Percentiles rank a stretch among this genome's conserved stretches.
Evolutionary conservation across 2,329 filamentous ascomycete species (phyloP).

Genomic region (Ascosphaera apis): DNA sequence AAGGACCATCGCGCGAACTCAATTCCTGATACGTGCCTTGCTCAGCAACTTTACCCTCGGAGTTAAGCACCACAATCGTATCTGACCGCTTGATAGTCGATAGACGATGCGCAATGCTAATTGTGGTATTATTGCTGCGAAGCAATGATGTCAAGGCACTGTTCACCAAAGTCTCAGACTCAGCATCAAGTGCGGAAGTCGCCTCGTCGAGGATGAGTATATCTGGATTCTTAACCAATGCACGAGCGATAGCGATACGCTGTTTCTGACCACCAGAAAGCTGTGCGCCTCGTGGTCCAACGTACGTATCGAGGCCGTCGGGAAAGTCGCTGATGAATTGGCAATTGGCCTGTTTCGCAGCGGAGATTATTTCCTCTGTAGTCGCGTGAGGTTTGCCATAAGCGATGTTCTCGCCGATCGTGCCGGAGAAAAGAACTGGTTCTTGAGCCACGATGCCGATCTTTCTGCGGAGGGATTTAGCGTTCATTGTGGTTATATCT

Average conservation of each 20-base stretch:
- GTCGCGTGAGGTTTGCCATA: constrained; percentile 69
- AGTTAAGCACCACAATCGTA: constrained; percentile 73
- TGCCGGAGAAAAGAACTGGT: constrained; percentile 68
- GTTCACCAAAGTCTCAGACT: constrained; percentile 92
- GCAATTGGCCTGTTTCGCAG: constrained; percentile 82
- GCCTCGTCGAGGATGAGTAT: constrained; percentile 94
- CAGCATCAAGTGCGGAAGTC: constrained; percentile 83
- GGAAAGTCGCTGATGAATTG: constrained; percentile 93
- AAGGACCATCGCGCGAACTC: constrained; percentile 55
- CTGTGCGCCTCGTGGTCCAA: constrained; percentile 78
- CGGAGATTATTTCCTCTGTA: constrained; percentile 58
- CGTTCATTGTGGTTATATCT: constrained; percentile 70
- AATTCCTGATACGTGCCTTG: constrained; percentile 65
- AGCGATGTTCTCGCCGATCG: constrained; percentile 62
- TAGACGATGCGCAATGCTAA: constrained; percentile 86
- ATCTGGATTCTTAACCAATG: constrained; percentile 84
- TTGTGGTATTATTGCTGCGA: constrained; percentile 76
- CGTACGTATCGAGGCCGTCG: constrained; percentile 80
- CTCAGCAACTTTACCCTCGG: constrained; percentile 74
- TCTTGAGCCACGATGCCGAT: constrained; percentile 94
- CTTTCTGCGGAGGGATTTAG: constrained; percentile 72
- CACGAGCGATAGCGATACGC: constrained; percentile 86
- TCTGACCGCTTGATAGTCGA: constrained; percentile 94
- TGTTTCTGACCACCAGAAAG: constrained; percentile 94
- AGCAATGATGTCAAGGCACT: constrained; percentile 63